These are phyloP conservation scores for Macrolepiota fuliginosa DNA, from an alignment of 768 basidiomycete genomes.

Conservation along the genomic window DNA sequence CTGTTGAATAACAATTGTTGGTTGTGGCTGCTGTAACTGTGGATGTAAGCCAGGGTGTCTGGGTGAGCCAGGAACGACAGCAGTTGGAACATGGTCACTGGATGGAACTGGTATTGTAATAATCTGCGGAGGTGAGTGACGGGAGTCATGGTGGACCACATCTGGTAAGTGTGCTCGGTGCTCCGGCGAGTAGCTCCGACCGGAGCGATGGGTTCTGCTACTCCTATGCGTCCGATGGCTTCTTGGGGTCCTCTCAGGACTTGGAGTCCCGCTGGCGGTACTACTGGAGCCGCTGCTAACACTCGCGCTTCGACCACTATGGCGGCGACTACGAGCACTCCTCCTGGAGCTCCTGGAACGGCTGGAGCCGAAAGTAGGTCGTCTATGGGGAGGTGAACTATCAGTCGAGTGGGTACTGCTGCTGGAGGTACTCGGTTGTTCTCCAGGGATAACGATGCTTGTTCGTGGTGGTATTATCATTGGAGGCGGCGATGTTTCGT, in stretches of 20 bases:
- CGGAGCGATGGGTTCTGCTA: conserved; percentile 14
- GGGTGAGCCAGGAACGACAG: conserved; percentile 21
- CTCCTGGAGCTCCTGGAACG: conserved; percentile 8
- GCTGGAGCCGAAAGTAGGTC: conserved; percentile 11
- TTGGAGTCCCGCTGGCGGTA: conserved; percentile 13
- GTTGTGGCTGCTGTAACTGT: conserved; percentile 23
- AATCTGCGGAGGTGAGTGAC: conserved; percentile 3
- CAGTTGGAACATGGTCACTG: conserved; percentile 15
- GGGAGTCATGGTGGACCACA: not conserved
- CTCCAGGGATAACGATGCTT: not conserved
- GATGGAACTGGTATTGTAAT: conserved; percentile 8
- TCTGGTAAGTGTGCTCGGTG: conserved; percentile 1
- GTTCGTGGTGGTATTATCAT: conserved; percentile 7
- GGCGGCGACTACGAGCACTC: too few species aligned
- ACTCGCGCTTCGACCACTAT: conserved; percentile 14
- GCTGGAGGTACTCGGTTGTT: not conserved
- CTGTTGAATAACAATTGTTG: conserved; percentile 27
- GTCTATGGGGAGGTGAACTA: not conserved
- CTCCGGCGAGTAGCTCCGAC: not conserved
- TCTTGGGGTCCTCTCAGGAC: conserved; percentile 14
- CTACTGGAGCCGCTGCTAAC: conserved; percentile 17
- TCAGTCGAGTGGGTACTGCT: conserved; percentile 8
- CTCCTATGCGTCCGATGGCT: not conserved
- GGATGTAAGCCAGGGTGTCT: conserved; percentile 24
- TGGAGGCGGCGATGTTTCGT: conserved; percentile 7